phyloP scores from a whole-genome alignment of 345 rosid species.

The Brassica carinata region DNA sequence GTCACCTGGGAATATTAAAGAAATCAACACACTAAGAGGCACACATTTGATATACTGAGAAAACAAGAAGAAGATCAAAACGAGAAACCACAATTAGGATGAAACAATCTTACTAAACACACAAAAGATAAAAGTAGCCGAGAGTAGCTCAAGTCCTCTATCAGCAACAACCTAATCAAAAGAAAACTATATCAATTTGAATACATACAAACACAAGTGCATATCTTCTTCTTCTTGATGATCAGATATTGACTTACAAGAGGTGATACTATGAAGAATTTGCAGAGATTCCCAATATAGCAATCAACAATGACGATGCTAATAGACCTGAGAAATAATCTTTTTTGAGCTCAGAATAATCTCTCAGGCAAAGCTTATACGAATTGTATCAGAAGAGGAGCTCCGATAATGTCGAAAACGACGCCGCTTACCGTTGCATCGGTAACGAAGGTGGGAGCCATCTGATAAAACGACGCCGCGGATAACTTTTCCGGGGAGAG shows the following conservation, averaged over 20 bases:
- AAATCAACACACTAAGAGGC: constrained; percentile 1
- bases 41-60: background rate
- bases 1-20: constrained; percentile 53
- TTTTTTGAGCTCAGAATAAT: too few species aligned
- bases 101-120: constrained; percentile 60
- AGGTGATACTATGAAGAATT: constrained; percentile 57
- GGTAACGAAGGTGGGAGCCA: constrained; percentile 69
- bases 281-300: constrained; percentile 58
- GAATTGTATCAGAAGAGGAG: too few species aligned
- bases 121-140: constrained; percentile 73
- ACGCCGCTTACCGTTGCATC: too few species aligned
- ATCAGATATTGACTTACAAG: constrained; percentile 48
- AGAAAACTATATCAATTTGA: too few species aligned
- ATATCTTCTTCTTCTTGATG: too few species aligned
- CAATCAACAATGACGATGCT: constrained; percentile 55
- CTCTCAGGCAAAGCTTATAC: too few species aligned
- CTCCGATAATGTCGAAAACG: constrained; percentile 44
- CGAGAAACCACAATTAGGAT: too few species aligned
- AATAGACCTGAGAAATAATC: constrained; percentile 54
- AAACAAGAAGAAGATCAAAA: background rate
- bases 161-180: constrained; percentile 71
- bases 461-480: constrained; percentile 65
- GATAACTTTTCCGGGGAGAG: constrained; percentile 19
- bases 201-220: too few species aligned
- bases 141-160: constrained; percentile 81